Base-by-base conservation (phyloP, 768 basidiomycete genomes). In the Psilocybe tampanensis region DNA sequence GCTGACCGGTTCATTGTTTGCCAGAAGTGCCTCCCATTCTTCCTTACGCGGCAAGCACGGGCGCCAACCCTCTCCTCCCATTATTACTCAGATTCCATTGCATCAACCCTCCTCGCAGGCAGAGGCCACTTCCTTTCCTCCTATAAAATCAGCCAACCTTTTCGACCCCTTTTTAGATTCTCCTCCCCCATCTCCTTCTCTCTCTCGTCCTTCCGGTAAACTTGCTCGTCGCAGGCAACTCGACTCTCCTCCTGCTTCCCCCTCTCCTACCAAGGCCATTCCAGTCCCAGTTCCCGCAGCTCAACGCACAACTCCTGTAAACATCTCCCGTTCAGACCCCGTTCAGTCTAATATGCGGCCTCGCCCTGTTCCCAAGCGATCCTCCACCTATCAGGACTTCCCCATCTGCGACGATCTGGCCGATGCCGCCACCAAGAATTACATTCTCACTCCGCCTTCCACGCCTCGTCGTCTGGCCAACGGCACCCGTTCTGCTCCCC, bases 341-440 rank as follows among this genome's bases (percentile, higher is more conserved):
- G 66, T 72, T 23, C 70, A 75, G 8, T 76, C 74, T 42, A 71
- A 75, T 19, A 57, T 59, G 47, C 68, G 66, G 48, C 57, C 62
- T 45, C 70, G 68, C 41, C 59, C 70, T 41, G 60, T 60, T 39
- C 58, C 68, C 34, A 74, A 74, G 47, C 76, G 74, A 45, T 63
- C 69, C 1, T 65, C 68, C 9, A 71, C 70, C n/a, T 47, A 65
- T 51, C 64, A 67, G 47, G 75, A 72, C 33, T 90, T 90, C 69
- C 89, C 87, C 2, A 72, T 92, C 44, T 91, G 89, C 62, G 89
- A 92, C 60, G 90, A 92, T 63, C 79, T 80, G 61, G 86, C 80
- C 39, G 85, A 86, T 44, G 74, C 72, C 4, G 76, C 72, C 22
- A 67, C 70, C 22, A 45, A 66, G 29, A 68, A 69, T 32, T 68